phyloP scores from a whole-genome alignment of 2,329 filamentous ascomycete species.

The Gaeumannomyces sp. region DNA sequence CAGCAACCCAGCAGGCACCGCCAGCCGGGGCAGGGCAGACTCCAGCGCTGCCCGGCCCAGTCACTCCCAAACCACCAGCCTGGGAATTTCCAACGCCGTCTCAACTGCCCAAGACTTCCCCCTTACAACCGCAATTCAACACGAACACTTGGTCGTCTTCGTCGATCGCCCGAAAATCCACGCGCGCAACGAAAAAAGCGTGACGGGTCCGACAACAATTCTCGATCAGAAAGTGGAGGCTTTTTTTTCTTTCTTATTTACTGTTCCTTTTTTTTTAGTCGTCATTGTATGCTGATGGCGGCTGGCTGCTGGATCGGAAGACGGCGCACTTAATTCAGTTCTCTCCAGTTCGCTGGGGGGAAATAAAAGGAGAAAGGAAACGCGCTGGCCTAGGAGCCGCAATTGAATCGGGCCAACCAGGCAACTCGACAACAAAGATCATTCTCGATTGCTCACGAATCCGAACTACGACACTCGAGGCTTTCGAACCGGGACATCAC shows the following conservation, averaged over 20 bases:
- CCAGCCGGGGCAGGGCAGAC: too few relatives aligned
- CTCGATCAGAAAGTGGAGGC: background rate
- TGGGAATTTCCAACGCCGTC: too few relatives aligned
- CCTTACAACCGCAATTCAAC: too few relatives aligned
- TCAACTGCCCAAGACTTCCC: too few relatives aligned
- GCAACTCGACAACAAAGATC: background rate
- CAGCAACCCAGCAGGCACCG: too few relatives aligned
- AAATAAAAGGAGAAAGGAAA: background rate
- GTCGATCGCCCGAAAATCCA: too few relatives aligned
- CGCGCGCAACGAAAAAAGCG: too few relatives aligned
- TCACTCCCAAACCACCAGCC: too few relatives aligned
- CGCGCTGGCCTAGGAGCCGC: background rate
- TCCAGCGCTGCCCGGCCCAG: too few relatives aligned
- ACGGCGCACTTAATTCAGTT: background rate
- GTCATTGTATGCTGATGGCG: background rate
- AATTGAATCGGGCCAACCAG: background rate
- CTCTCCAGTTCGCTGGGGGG: background rate
- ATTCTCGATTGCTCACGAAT: background rate
- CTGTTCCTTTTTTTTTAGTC: background rate
- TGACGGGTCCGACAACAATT: too few relatives aligned
- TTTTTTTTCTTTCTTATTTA: background rate
- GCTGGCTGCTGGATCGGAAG: constrained; percentile 8
- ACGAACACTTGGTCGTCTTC: too few relatives aligned
- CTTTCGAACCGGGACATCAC: background rate
- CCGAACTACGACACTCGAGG: background rate